Evolutionary conservation across 2,329 filamentous ascomycete species (phyloP).

Genomic region (Zymoseptoria brevis): DNA sequence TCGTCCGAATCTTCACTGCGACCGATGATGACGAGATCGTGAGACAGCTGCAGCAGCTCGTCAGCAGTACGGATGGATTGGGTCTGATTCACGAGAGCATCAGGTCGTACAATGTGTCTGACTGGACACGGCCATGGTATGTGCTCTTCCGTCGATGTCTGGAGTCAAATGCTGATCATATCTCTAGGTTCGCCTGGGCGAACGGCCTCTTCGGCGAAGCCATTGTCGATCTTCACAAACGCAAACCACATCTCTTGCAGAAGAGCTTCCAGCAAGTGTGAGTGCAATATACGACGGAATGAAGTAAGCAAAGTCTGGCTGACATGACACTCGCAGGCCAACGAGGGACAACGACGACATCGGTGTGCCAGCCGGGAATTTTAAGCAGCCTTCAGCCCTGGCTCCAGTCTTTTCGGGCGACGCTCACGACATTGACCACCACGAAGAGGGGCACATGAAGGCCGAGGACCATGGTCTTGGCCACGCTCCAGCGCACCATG

Average conservation of each 20-base stretch:
- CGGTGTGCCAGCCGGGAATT: neutral
- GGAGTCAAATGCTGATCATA: neutral
- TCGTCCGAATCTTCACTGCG: constrained; percentile 41
- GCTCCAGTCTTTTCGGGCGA: neutral
- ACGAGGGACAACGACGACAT: constrained; percentile 3
- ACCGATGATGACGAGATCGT: constrained; percentile 38
- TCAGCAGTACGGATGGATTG: constrained; percentile 38
- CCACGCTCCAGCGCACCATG: neutral
- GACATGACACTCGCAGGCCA: neutral
- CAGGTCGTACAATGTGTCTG: constrained; percentile 35
- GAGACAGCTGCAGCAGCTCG: constrained; percentile 34
- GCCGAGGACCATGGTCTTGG: neutral
- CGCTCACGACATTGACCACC: neutral
- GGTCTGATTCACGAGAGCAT: constrained; percentile 45
- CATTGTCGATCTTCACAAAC: constrained; percentile 38
- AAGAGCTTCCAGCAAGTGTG: constrained; percentile 34
- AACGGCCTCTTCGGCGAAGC: constrained; percentile 45
- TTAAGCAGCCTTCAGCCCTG: neutral
- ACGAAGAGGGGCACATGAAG: neutral
- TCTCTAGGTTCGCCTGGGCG: constrained; percentile 38
- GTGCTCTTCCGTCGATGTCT: constrained; percentile 2
- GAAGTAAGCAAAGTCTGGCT: neutral
- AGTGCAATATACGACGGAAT: neutral
- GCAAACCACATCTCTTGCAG: constrained; percentile 36
- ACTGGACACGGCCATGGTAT: constrained; percentile 42